Evolutionary conservation across 2,329 filamentous ascomycete genomes (phyloP), one percentile per base, ranked within the genome.

Genomic region (Blumeria hordei): DNA sequence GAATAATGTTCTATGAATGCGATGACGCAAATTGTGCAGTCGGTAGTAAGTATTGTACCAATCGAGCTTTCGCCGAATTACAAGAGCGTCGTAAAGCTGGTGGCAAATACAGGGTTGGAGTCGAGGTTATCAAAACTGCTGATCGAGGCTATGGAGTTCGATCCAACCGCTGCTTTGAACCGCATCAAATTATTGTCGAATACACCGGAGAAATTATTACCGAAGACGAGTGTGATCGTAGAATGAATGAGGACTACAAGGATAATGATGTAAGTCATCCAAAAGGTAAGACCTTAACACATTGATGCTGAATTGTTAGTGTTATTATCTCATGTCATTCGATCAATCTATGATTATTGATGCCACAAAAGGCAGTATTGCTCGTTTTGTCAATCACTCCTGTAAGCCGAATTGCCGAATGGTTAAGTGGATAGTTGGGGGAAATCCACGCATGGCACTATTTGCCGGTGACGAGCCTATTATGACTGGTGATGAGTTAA

Each of bases 331-430:
- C 53, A 98, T 98, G 92, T 88, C 87, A 55, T 95, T 96, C 66
- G 88, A 96, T 65, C 88, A 95, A 67, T 92, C 93, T 68, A 92
- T 96, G 80, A 94, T 96, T 63, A 94, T 98, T 60, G 92, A 98
- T 70, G 92, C 90, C 36, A 95, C 88, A 33, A 87, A 86, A 55
- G 92, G 92, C 63, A 94, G 86, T 60, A 94, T 96, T 68, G 90
- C 92, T 63, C 84, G 92, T 55, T 98, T 98, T 67, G 88, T 98
- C 66, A 98, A 98, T 66, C 92, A 98, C 67, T 94, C 88, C 16
- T 98, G 92, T 69, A 83, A 85, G 56, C 92, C 92, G 2, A 98
- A 98, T 66, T 96, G 90, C 69, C 80, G 84, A 59, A 96, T 98
- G 88, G 87, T 94, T 64, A 96, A 95, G 67, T 94, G 88, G 87